Evolutionary conservation across 2,329 filamentous ascomycete species (phyloP).

Genomic region (Colletotrichum orchidophilum): DNA sequence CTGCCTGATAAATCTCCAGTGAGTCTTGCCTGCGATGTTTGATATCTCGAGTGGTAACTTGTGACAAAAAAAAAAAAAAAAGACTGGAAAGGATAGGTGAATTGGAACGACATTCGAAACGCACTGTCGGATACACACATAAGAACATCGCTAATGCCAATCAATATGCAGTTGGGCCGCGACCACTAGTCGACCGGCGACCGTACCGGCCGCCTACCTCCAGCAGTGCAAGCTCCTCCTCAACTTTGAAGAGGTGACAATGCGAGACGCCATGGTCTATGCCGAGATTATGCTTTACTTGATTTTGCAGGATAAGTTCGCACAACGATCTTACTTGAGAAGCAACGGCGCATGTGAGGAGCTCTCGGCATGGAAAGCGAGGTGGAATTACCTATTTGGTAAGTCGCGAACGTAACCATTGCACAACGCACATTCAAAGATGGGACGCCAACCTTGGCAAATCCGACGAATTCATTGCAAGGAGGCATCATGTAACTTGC

Average conservation of each 20-base stretch:
- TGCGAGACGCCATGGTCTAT: conserved; percentile 51
- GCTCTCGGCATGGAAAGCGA: conserved; percentile 45
- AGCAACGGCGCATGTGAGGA: conserved; percentile 44
- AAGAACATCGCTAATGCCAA: not conserved
- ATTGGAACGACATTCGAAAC: too few relatives aligned
- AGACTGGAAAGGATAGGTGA: not conserved
- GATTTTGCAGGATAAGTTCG: conserved; percentile 46
- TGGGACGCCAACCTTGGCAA: not conserved
- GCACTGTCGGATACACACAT: too few relatives aligned
- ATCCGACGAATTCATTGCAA: not conserved
- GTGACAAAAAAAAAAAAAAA: not conserved
- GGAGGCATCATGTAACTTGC: not conserved
- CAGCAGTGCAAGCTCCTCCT: conserved; percentile 50
- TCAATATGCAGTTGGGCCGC: conserved; percentile 47
- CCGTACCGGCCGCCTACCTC: conserved; percentile 48
- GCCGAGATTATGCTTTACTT: conserved; percentile 51
- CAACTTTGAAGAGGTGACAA: conserved; percentile 51
- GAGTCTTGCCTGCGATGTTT: not conserved
- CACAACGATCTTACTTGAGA: conserved; percentile 41
- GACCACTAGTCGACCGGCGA: conserved; percentile 50
- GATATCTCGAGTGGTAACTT: not conserved
- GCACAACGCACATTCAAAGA: not conserved
- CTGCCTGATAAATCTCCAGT: conserved; percentile 49
- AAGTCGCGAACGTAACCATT: conserved; percentile 14
- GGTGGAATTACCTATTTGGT: conserved; percentile 47